A percentile compares a stretch with the other conserved stretches of the same genome.
Conservation (phyloP, 345 rosid species). For the Gossypioides kirkii region DNA sequence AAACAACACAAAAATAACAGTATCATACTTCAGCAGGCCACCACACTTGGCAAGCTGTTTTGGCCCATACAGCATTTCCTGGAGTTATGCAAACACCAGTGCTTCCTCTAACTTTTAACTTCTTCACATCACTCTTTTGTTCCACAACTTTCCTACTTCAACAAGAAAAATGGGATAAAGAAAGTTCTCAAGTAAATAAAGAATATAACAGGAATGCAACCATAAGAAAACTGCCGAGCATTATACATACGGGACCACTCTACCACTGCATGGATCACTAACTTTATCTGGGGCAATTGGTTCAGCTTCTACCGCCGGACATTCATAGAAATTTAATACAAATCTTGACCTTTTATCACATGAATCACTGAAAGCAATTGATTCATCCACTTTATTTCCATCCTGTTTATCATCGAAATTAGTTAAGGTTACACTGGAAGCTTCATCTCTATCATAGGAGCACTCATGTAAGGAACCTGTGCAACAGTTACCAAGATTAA, state of each 20-base stretch:
- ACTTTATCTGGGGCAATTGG: neutral
- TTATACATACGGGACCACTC: conserved; percentile 11
- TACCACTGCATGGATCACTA: conserved; percentile 2
- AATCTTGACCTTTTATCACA: neutral
- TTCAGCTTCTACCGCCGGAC: neutral
- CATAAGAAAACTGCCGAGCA: neutral
- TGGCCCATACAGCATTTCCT: conserved; percentile 10
- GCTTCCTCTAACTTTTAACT: conserved; percentile 2
- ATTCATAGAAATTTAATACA: neutral
- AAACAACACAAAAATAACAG: neutral
- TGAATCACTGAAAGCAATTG: neutral
- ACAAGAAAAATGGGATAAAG: neutral
- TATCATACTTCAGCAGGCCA: conserved; percentile 13
- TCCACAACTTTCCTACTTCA: neutral
- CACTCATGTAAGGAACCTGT: neutral
- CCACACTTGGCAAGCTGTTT: conserved; percentile 10
- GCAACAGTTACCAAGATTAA: neutral
- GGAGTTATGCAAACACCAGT: conserved; percentile 11
- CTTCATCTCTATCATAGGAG: conserved; percentile 5
- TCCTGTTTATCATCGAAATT: conserved; percentile 9
- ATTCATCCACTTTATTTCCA: neutral
- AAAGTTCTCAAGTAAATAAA: neutral
- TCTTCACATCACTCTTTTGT: neutral
- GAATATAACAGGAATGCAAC: neutral
- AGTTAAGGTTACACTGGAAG: conserved; percentile 11